Percentiles rank a stretch among this genome's conserved stretches.
Conservation (phyloP, 306 rosid species). For the Prunus dulcis region DNA sequence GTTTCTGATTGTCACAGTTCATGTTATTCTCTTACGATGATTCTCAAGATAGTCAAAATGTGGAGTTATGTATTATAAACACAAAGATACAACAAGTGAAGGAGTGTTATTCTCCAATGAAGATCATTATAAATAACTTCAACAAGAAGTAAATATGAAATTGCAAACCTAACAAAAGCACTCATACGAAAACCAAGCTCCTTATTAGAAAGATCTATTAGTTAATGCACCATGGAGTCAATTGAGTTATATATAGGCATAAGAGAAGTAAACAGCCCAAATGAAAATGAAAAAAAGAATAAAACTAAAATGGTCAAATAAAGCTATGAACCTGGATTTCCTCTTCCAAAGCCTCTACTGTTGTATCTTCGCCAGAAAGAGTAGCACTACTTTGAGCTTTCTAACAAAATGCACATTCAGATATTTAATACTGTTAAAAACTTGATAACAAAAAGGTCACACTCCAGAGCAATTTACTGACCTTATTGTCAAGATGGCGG, state of each 20-base stretch:
- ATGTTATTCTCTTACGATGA: not conserved
- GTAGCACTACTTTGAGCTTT: conserved; percentile 39
- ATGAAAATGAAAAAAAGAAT: not conserved
- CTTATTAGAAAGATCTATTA: not conserved
- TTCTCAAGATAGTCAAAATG: not conserved
- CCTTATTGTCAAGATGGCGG: conserved; percentile 66
- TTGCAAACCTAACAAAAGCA: not conserved
- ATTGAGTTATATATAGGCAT: not conserved
- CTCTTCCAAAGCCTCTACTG: conserved; percentile 41
- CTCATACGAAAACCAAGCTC: not conserved
- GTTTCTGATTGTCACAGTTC: not conserved
- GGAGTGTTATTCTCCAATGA: not conserved
- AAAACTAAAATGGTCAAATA: conserved; percentile 10
- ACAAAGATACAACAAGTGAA: not conserved
- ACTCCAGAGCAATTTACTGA: conserved; percentile 28
- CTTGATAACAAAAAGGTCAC: conserved; percentile 15
- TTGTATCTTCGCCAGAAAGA: conserved; percentile 53
- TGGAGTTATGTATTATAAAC: not conserved
- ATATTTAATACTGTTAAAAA: conserved; percentile 23
- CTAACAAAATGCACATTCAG: conserved; percentile 42
- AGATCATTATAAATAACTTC: not conserved
- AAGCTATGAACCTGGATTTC: conserved; percentile 66
- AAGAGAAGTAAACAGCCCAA: not conserved
- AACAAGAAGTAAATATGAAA: not conserved
- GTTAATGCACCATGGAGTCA: not conserved